Base-by-base conservation (phyloP, 2,329 filamentous ascomycete genomes). In the Venturia nashicola region DNA sequence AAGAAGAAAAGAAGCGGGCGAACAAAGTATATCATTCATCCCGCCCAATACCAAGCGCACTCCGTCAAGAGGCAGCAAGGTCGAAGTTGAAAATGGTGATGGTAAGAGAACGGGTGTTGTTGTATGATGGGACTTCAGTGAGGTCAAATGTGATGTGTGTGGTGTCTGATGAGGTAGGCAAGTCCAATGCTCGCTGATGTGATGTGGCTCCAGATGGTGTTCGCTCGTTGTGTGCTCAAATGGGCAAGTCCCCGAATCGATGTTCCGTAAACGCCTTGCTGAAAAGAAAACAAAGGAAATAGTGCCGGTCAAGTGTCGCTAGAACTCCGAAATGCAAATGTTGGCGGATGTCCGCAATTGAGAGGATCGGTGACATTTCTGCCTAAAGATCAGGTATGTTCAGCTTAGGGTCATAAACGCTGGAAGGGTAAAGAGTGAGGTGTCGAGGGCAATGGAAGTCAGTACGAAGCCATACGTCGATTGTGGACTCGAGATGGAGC, bases 361-460 rank as follows among this genome's bases (percentile, higher is more conserved):
- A 36, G 18, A 27, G 46, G 51, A 18, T 34, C 34, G 27, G 51
- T 40, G 46, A 34, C 32, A 48, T 54, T 43, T 39, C 32, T 42
- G 34, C 34, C 36, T 54, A 16, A 27, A 57, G 46, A 40, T 39
- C 34, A 34, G 27, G 27, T 63, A 48, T 23, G 34, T n/a, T 62
- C 46, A 63, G 34, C 43, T 42, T 39, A 23, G 43, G 42, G 34
- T 40, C 23, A 57, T 5, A 46, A 40, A 34, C 40, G 27, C 57
- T 40, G 43, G 23, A 12, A 20, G 27, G 61, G 51, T 39, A 59
- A 42, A 32, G 27, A 32, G 16, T 39, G 36, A n/a, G 70, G 67
- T 78, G 73, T 60, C 76, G 74, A 65, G 70, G 11, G 12, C 7
- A 8, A 16, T 54, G 42, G 18, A 68, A 57, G 48, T 70, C 69